phyloP scores from a whole-genome alignment of 768 basidiomycete species.

The Pisolithus marmoratus region DNA sequence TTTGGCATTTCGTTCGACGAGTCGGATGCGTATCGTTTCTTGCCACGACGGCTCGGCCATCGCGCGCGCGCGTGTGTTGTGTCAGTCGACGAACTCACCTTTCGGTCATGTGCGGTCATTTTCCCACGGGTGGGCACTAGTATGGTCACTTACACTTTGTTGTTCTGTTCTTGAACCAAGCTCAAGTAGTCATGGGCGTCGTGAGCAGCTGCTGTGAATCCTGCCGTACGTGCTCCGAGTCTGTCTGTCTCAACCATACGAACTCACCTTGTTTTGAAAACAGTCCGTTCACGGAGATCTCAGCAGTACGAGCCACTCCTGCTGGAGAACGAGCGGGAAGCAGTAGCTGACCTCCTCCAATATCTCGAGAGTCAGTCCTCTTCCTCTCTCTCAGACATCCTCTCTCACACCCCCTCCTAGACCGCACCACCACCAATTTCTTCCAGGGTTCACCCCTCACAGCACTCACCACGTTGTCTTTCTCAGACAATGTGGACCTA shows the following conservation, averaged over 20 bases:
- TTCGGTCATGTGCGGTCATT: slow-evolving; percentile 16
- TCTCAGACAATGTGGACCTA: slow-evolving; percentile 98
- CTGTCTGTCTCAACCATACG: slow-evolving; percentile 11
- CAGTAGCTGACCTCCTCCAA: slow-evolving; percentile 94
- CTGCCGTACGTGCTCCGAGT: slow-evolving; percentile 53
- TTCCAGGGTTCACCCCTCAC: slow-evolving; percentile 89
- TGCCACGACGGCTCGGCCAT: slow-evolving; percentile 88
- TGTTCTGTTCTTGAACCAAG: background rate
- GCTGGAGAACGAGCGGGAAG: slow-evolving; percentile 92
- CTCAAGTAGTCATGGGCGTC: slow-evolving; percentile 71
- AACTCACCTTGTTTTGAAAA: slow-evolving; percentile 12
- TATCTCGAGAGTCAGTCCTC: slow-evolving; percentile 86
- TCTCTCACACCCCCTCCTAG: slow-evolving; percentile 23
- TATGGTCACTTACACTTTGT: no score
- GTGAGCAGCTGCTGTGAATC: slow-evolving; percentile 77
- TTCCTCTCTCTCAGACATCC: background rate
- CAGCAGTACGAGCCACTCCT: slow-evolving; percentile 84
- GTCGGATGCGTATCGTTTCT: slow-evolving; percentile 70
- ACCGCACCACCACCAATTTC: slow-evolving; percentile 98
- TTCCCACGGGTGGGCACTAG: slow-evolving; percentile 21
- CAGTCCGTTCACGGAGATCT: slow-evolving; percentile 77
- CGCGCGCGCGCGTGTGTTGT: slow-evolving; percentile 20
- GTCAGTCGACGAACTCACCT: no score
- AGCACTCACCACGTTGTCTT: slow-evolving; percentile 93
- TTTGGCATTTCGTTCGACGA: slow-evolving; percentile 76